Evolutionary conservation across 805 yeast genomes (phyloP).

Genomic region (Soucietia sequanensis): DNA sequence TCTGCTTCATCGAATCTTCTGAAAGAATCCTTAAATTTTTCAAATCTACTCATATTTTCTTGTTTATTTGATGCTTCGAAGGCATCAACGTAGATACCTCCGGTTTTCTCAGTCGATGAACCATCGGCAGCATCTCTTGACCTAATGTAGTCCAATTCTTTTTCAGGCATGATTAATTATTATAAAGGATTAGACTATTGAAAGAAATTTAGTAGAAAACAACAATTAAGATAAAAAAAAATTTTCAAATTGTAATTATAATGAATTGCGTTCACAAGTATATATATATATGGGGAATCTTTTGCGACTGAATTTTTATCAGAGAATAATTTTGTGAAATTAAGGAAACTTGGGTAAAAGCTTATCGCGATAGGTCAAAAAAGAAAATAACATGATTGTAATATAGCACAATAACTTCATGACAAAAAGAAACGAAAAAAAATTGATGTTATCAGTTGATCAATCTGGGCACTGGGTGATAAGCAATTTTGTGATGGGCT

Average conservation of each 20-base stretch:
- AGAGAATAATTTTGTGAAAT: too few relatives aligned
- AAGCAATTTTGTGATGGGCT: too few relatives aligned
- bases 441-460: too few relatives aligned
- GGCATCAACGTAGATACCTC: conserved; percentile 37
- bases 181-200: too few relatives aligned
- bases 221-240: neutral
- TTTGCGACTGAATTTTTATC: neutral
- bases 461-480: too few relatives aligned
- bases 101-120: conserved; percentile 33
- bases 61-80: conserved; percentile 21
- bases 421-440: too few relatives aligned
- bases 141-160: conserved; percentile 40
- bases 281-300: too few relatives aligned
- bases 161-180: conserved; percentile 30
- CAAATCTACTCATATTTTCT: conserved; percentile 12
- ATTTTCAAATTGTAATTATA: neutral
- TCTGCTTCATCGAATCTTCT: conserved; percentile 31
- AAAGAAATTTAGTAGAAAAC: too few relatives aligned
- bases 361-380: too few relatives aligned
- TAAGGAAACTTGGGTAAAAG: too few relatives aligned
- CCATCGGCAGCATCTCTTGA: conserved; percentile 34
- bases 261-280: neutral
- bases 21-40: conserved; percentile 29
- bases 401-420: too few relatives aligned
- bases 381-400: too few relatives aligned